Evolutionary conservation across 345 rosid species (phyloP), one percentile per base, ranked within the genome.

Genomic region (Citrus medica): DNA sequence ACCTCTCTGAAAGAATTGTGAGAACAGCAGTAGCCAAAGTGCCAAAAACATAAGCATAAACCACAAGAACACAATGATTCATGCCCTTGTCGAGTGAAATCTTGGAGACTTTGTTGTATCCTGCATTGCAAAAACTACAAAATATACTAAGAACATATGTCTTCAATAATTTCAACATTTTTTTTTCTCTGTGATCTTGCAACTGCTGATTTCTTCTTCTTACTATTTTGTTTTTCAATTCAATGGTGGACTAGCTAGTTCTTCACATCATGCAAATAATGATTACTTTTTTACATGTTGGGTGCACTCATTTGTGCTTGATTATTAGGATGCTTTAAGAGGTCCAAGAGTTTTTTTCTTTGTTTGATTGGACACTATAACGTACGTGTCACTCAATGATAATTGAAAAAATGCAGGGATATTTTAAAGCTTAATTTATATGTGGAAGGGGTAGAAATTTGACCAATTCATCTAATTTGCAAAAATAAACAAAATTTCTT

Each of bases 1-100:
- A 70, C 76, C 75, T 61, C 72, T 61, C 70, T 7, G 63, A 62
- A 62, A 78, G 53, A 22, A 78, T 48, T 4, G 76, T 35, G 2
- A 78, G 80, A 62, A 62, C 7, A 16, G 38, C 53, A 19, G 70
- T 32, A 22, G 70, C 32, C 28, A 62, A 16, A 60, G 80, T 30
- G 7, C 51, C 76, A 7, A 70, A 28, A 46, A 62, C 70, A 62
- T 10, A 35, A 1, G 55, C 75, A 32, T 78, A 78, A 24, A 30
- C 75, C 12, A 48, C 76, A 30, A 78, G 61, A 13, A 42, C 68
- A 60, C 46, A 61, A 0, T 19, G 46, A 28, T 68, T 78, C 69
- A 27, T 69, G 67, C 80, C 75, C 5, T 32, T 21, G 9, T 70
- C 76, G 7, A 71, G 30, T 7, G 33, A 62, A n/a, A 78, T 48